Conservation (phyloP, 1,284 basidiomycete genomes). For the Boletellus deceptivus region DNA sequence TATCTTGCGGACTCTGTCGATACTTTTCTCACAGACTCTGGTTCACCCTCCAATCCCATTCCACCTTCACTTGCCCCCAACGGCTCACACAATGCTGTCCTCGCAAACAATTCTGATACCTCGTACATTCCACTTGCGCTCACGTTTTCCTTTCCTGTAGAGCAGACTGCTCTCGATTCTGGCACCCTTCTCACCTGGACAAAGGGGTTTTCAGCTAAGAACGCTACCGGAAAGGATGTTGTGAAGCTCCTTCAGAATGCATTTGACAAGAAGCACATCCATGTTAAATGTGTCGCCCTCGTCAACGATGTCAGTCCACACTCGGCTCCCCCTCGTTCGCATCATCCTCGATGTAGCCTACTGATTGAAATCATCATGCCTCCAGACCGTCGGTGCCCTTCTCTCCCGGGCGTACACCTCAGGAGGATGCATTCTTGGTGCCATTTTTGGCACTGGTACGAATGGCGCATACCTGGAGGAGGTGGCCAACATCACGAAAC, state of each 20-base stretch:
- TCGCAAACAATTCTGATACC: slow-evolving; percentile 39
- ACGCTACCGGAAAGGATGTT: slow-evolving; percentile 91
- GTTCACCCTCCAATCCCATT: slow-evolving; percentile 42
- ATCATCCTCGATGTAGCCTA: background rate
- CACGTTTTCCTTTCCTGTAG: slow-evolving; percentile 97
- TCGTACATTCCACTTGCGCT: slow-evolving; percentile 78
- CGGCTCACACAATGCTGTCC: slow-evolving; percentile 19
- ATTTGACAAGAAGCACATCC: slow-evolving; percentile 91
- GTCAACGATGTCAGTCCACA: slow-evolving; percentile 83
- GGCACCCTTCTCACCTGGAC: slow-evolving; percentile 95
- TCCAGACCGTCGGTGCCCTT: slow-evolving; percentile 90
- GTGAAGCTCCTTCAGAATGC: slow-evolving; percentile 91
- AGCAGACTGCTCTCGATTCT: slow-evolving; percentile 89
- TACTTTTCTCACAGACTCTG: slow-evolving; percentile 79
- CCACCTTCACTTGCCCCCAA: slow-evolving; percentile 40
- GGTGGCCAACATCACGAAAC: slow-evolving; percentile 81
- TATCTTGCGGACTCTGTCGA: slow-evolving; percentile 97
- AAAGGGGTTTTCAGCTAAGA: slow-evolving; percentile 91
- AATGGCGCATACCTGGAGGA: slow-evolving; percentile 97
- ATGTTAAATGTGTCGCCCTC: slow-evolving; percentile 90
- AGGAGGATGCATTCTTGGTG: slow-evolving; percentile 86
- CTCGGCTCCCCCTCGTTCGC: background rate
- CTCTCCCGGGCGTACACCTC: slow-evolving; percentile 90
- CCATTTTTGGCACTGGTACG: slow-evolving; percentile 97
- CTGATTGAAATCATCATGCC: slow-evolving; percentile 6